phyloP scores from a whole-genome alignment of 2,329 filamentous ascomycete species.

The Didymella pinodella region DNA sequence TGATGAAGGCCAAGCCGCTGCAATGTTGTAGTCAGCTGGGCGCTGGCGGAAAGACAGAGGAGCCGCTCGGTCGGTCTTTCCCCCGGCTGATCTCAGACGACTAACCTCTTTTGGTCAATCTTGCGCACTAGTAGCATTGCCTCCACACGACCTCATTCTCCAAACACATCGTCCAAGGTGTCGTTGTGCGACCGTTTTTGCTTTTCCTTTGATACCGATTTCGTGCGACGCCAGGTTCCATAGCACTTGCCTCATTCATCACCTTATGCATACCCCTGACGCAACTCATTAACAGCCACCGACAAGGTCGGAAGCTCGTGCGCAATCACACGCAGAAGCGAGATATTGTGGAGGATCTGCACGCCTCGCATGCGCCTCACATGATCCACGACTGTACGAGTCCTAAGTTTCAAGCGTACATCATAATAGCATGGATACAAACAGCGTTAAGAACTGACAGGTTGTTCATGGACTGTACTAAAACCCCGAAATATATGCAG shows the following conservation, averaged over 20 bases:
- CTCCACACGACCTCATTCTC: neutral
- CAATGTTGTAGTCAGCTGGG: conserved; percentile 1
- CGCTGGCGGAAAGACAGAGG: neutral
- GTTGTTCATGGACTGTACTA: conserved; percentile 2
- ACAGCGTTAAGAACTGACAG: too few relatives aligned
- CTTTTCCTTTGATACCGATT: conserved; percentile 5
- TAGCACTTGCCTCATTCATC: neutral
- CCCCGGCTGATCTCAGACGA: conserved; percentile 12
- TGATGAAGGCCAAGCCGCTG: conserved; percentile 1
- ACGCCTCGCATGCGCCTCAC: conserved; percentile 20
- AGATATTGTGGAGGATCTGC: conserved; percentile 16
- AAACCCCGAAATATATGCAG: conserved; percentile 5
- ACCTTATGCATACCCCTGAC: conserved; percentile 4
- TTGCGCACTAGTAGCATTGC: neutral
- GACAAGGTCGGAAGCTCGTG: neutral
- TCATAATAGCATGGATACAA: too few relatives aligned
- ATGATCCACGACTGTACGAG: neutral
- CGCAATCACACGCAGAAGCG: neutral
- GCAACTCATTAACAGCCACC: conserved; percentile 4
- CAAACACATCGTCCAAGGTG: neutral
- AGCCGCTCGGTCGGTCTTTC: conserved; percentile 4
- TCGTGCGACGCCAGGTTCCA: conserved; percentile 10
- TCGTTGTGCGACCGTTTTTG: conserved; percentile 1
- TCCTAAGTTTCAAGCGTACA: too few relatives aligned
- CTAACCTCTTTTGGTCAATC: neutral